phyloP scores from a whole-genome alignment of 202 grass and related monocot genomes.

The Panicum virgatum region DNA sequence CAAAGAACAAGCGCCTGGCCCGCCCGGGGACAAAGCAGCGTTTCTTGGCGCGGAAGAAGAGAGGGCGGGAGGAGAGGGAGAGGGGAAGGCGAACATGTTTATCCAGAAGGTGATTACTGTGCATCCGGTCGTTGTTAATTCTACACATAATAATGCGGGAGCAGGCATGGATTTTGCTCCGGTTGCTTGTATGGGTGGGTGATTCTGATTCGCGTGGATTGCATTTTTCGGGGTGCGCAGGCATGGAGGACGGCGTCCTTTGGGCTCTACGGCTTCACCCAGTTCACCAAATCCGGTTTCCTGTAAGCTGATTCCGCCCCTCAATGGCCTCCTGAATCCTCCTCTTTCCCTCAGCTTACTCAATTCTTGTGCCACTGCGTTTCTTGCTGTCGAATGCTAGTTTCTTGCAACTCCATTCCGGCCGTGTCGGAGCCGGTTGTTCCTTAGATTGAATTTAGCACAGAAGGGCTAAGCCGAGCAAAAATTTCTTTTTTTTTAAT shows the following conservation, averaged over 20 bases:
- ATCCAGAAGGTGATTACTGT: constrained; percentile 49
- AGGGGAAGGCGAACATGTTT: constrained; percentile 35
- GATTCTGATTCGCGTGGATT: constrained; percentile 26
- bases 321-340: neutral
- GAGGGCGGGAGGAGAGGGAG: neutral
- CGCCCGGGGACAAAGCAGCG: neutral
- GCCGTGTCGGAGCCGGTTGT: neutral
- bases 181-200: neutral
- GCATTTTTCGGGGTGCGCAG: constrained; percentile 33
- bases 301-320: constrained; percentile 43
- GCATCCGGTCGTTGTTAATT: neutral
- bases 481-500: too few species aligned
- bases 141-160: neutral
- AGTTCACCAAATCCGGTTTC: constrained; percentile 95
- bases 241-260: constrained; percentile 84
- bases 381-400: neutral
- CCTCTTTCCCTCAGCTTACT: neutral
- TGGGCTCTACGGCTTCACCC: constrained; percentile 86
- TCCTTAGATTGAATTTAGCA: neutral
- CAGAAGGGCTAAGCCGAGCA: neutral
- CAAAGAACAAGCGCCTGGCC: constrained; percentile 5
- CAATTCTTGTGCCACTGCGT: neutral
- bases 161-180: neutral
- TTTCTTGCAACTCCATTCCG: neutral
- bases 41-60: constrained; percentile 18